Percentiles rank a stretch among this genome's conserved stretches.
Evolutionary conservation across 768 basidiomycete genomes (phyloP).

Genomic region (Suillus decipiens): DNA sequence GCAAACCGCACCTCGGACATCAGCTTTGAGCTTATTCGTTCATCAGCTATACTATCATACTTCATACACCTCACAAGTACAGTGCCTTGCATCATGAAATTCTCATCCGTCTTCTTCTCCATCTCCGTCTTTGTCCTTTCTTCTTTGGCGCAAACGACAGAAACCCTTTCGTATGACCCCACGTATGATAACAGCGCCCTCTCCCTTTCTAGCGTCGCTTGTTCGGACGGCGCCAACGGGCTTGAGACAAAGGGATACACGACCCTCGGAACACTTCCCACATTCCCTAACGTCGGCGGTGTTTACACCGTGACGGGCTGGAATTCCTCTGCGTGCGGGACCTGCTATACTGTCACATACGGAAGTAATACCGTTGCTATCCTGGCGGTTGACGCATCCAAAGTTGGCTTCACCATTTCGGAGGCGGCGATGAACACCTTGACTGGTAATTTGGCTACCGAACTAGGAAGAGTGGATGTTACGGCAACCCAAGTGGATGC

Average conservation of each 20-base stretch:
- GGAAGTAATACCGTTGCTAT: constrained; percentile 44
- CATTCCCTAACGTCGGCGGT: constrained; percentile 41
- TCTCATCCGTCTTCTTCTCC: constrained; percentile 19
- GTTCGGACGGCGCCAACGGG: constrained; percentile 41
- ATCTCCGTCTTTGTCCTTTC: constrained; percentile 20
- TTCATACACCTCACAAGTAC: neutral
- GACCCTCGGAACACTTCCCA: constrained; percentile 39
- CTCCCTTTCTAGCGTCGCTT: constrained; percentile 35
- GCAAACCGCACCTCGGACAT: neutral
- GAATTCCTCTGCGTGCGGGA: constrained; percentile 29
- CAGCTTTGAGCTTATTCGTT: neutral
- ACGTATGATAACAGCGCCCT: constrained; percentile 34
- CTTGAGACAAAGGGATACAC: constrained; percentile 34
- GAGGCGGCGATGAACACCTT: constrained; percentile 28
- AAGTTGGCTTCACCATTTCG: constrained; percentile 40
- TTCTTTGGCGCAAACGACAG: constrained; percentile 23
- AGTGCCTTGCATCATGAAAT: constrained; percentile 27
- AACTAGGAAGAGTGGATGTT: constrained; percentile 24
- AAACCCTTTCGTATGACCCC: constrained; percentile 39
- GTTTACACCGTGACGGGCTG: constrained; percentile 23
- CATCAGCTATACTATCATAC: neutral
- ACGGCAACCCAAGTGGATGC: constrained; percentile 8
- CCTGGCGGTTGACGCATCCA: constrained; percentile 55
- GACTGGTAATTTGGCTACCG: constrained; percentile 17
- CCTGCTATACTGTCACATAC: constrained; percentile 34